Evolutionary conservation across 2,329 filamentous ascomycete genomes (phyloP), one percentile per base, ranked within the genome.

Genomic region (Diaporthe sp.): DNA sequence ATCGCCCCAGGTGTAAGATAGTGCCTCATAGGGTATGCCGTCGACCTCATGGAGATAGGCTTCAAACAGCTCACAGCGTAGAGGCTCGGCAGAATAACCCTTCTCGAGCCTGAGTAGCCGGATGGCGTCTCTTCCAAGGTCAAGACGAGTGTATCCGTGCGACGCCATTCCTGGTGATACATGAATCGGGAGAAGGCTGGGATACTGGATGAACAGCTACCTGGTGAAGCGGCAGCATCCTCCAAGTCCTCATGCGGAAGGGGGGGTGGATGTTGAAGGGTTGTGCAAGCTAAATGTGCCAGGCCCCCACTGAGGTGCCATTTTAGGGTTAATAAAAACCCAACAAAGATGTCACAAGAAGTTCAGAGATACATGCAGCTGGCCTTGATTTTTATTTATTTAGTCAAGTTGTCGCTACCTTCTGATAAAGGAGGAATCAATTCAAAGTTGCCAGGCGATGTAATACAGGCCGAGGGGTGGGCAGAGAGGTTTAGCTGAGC

Each of bases 1-100:
- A 22, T 57, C 72, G 4, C 68, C 71, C 72, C 72, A 68, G 49
- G 61, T 68, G 17, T 73, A 73, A 34, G 72, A 73, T 15, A 73
- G 25, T 13, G 72, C 72, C 42, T 73, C 60, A 17, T 73, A 73
- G 6, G 58, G 46, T 25, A 73, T 34, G 22, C 39, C 72, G 3
- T 62, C 60, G 5, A 57, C 46, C 46, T 68, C 62, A 15, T 68
- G 62, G 22, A 68, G 58, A 34, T 46, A 65, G 31, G 46, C 46
- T 9, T 73, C 72, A 9, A 73, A 42, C 9, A 73, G n/a, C 37
- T 72, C 71, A 44, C 71, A 72, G 34, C 46, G 71, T 8, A 72
- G 9, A 1, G 44, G 57, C 44, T 62, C 57, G 42, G 46, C 31
- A 49, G n/a, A 22, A 42, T 49, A 53, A 4, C 46, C 44, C 44